Evolutionary conservation across 2,329 filamentous ascomycete genomes (phyloP).

Genomic region (Tolypocladium nubicola): DNA sequence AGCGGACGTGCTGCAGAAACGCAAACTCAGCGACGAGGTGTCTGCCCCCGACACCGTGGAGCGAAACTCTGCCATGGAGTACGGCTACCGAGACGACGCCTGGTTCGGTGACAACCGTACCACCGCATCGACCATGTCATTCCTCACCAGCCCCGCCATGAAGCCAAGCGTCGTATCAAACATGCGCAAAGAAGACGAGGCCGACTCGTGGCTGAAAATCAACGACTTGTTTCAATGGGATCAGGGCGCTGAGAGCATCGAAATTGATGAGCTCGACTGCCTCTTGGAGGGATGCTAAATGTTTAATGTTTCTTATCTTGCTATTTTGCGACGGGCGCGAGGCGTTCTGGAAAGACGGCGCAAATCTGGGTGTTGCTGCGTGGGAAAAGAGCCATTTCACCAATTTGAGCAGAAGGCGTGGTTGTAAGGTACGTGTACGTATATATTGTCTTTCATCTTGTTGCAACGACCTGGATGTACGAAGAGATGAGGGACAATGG

Average conservation of each 20-base stretch:
- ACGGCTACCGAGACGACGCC: conserved; percentile 33
- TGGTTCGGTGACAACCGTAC: conserved; percentile 40
- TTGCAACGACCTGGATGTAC: conserved; percentile 10
- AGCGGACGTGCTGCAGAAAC: conserved; percentile 68
- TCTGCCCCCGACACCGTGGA: conserved; percentile 18
- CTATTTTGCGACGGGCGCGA: conserved; percentile 10
- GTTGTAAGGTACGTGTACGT: conserved; percentile 20
- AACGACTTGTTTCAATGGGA: conserved; percentile 43
- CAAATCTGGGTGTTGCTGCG: not conserved
- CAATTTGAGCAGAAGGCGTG: conserved; percentile 4
- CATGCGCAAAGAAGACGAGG: conserved; percentile 25
- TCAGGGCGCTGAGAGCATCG: conserved; percentile 75
- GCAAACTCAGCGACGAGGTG: conserved; percentile 41
- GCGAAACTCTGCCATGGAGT: conserved; percentile 19
- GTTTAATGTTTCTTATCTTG: conserved; percentile 4
- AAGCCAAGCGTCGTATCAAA: conserved; percentile 19
- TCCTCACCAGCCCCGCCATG: conserved; percentile 46
- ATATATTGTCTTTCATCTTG: conserved; percentile 15
- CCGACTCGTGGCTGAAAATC: conserved; percentile 29
- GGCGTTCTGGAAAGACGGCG: conserved; percentile 6
- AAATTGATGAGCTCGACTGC: conserved; percentile 85
- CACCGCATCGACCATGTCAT: conserved; percentile 23
- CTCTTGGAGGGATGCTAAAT: conserved; percentile 65
- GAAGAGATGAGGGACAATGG: conserved; percentile 4
- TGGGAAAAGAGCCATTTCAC: not conserved